Conservation (phyloP, 768 basidiomycete genomes). For the Serendipita indica region DNA sequence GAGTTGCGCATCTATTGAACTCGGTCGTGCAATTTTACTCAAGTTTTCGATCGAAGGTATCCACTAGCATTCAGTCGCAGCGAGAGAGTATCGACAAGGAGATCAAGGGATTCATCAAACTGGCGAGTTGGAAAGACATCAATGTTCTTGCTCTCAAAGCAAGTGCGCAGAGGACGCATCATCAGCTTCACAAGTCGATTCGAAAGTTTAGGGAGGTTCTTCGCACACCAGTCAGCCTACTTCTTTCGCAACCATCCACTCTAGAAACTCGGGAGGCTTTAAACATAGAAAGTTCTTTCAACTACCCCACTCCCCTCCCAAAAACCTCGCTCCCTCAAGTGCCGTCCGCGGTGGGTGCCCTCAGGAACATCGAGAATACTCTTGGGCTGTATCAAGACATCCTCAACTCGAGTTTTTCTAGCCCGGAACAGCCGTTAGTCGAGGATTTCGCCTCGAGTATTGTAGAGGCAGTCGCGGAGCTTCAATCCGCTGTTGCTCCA, state of each 20-base stretch:
- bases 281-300: no score
- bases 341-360: no score
- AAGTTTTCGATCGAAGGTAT: constrained; percentile 40
- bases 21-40: constrained; percentile 47
- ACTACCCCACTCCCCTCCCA: no score
- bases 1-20: constrained; percentile 43
- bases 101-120: constrained; percentile 70
- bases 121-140: constrained; percentile 96
- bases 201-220: constrained; percentile 85
- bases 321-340: no score
- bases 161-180: constrained; percentile 81
- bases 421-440: background rate
- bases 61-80: constrained; percentile 37
- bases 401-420: no score
- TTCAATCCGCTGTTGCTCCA: background rate
- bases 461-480: background rate
- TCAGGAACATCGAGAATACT: no score
- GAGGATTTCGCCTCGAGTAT: background rate
- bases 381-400: no score
- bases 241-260: constrained; percentile 19
- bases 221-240: constrained; percentile 41
- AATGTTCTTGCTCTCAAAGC: constrained; percentile 88
- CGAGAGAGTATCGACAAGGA: constrained; percentile 58
- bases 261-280: background rate
- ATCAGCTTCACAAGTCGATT: constrained; percentile 77